A percentile compares a stretch with the other conserved stretches of the same genome.
Conservation (phyloP, 805 yeast genomes). For the Hanseniaspora lachancei region DNA sequence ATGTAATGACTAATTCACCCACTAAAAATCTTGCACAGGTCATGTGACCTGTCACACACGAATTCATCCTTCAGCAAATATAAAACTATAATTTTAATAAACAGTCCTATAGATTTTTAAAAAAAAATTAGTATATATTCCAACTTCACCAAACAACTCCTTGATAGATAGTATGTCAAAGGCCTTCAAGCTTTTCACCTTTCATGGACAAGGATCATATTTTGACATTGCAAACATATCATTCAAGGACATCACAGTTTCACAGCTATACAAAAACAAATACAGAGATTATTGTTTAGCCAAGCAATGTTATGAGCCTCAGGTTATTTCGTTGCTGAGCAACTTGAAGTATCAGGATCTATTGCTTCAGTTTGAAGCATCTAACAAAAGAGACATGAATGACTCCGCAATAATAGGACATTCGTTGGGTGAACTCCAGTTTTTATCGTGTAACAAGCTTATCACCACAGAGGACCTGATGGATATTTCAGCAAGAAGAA, state of each 20-base stretch:
- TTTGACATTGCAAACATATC: conserved; percentile 20
- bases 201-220: conserved; percentile 28
- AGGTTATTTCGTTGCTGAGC: conserved; percentile 25
- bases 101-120: too few relatives aligned
- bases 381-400: neutral
- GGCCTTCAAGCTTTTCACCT: conserved; percentile 20
- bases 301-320: conserved; percentile 22
- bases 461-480: conserved; percentile 22
- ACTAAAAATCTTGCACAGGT: too few relatives aligned
- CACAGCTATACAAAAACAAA: conserved; percentile 17
- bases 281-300: conserved; percentile 18
- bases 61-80: too few relatives aligned
- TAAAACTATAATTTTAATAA: too few relatives aligned
- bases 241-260: conserved; percentile 17
- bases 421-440: conserved; percentile 26
- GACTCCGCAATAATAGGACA: conserved; percentile 22
- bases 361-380: neutral
- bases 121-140: neutral
- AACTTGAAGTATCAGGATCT: conserved; percentile 19
- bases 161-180: neutral
- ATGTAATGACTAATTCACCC: neutral
- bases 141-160: neutral
- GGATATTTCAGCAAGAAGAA: conserved; percentile 25
- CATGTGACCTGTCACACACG: too few relatives aligned
- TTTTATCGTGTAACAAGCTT: conserved; percentile 20